phyloP scores from a whole-genome alignment of 1,284 basidiomycete species.

The Puccinia brachypodii region DNA sequence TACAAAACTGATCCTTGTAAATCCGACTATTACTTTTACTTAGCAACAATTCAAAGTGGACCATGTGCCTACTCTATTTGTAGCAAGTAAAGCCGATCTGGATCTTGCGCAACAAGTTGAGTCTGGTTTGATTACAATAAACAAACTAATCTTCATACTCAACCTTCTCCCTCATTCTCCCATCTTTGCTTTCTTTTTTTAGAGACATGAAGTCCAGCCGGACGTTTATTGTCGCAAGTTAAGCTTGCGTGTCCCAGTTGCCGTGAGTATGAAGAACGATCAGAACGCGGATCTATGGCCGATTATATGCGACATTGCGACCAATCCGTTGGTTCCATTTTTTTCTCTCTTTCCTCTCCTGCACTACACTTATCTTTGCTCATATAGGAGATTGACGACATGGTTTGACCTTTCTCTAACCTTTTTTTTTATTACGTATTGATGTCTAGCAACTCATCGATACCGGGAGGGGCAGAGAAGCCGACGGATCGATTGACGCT shows the following conservation, averaged over 20 bases:
- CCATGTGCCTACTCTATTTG: slow-evolving; percentile 89
- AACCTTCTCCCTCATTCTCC: too few species aligned
- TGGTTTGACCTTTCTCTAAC: not conserved
- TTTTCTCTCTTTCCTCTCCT: slow-evolving; percentile 54
- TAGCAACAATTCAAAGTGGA: slow-evolving; percentile 96
- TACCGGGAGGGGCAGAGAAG: slow-evolving; percentile 46
- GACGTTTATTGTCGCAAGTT: slow-evolving; percentile 90
- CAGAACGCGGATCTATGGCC: slow-evolving; percentile 88
- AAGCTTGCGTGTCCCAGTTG: slow-evolving; percentile 80
- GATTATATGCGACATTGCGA: slow-evolving; percentile 76
- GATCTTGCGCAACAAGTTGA: slow-evolving; percentile 88
- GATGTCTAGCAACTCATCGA: slow-evolving; percentile 40
- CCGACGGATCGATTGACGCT: slow-evolving; percentile 32
- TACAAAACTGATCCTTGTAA: not conserved
- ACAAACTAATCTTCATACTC: not conserved
- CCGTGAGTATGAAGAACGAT: slow-evolving; percentile 80
- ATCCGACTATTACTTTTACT: not conserved
- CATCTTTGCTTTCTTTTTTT: slow-evolving; percentile 44
- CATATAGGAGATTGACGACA: not conserved
- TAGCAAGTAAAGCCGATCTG: slow-evolving; percentile 97
- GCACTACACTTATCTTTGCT: not conserved
- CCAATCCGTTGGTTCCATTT: slow-evolving; percentile 70
- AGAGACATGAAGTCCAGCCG: slow-evolving; percentile 97
- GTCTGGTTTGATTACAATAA: slow-evolving; percentile 1
- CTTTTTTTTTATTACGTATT: not conserved